phyloP scores from a whole-genome alignment of 2,329 filamentous ascomycete genomes.

The Byssochlamys sp. region DNA sequence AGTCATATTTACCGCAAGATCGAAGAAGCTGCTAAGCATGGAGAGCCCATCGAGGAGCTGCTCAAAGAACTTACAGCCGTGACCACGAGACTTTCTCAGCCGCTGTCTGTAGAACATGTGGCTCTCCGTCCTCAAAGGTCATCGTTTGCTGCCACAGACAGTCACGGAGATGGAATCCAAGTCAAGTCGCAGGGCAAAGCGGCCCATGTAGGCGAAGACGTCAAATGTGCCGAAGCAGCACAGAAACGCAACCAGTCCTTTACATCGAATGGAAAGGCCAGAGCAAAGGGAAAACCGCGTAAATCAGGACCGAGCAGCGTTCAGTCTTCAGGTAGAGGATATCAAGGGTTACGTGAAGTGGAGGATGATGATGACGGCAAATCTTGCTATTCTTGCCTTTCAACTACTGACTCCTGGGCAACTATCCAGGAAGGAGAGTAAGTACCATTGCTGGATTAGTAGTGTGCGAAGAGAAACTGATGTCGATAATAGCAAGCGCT shows the following conservation, averaged over 20 bases:
- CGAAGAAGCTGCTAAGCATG: conserved; percentile 19
- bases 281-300: neutral
- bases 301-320: neutral
- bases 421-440: conserved; percentile 13
- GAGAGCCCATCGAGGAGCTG: conserved; percentile 18
- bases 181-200: neutral
- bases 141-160: neutral
- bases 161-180: neutral
- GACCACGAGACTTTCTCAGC: conserved; percentile 7
- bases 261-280: neutral
- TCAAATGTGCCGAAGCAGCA: neutral
- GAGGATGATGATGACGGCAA: conserved; percentile 5
- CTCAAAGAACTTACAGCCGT: conserved; percentile 19
- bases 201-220: neutral
- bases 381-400: conserved; percentile 10
- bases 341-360: conserved; percentile 1
- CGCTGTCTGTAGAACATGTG: neutral
- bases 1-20: conserved; percentile 20
- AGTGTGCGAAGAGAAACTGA: conserved; percentile 2
- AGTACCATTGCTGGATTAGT: conserved; percentile 1
- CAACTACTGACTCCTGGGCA: conserved; percentile 16
- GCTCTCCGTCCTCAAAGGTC: neutral
- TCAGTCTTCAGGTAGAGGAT: neutral
- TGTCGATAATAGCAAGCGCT: conserved; percentile 6
- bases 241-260: neutral